Conservation (phyloP, 2,329 filamentous ascomycete genomes). For the Cladophialophora psammophila region DNA sequence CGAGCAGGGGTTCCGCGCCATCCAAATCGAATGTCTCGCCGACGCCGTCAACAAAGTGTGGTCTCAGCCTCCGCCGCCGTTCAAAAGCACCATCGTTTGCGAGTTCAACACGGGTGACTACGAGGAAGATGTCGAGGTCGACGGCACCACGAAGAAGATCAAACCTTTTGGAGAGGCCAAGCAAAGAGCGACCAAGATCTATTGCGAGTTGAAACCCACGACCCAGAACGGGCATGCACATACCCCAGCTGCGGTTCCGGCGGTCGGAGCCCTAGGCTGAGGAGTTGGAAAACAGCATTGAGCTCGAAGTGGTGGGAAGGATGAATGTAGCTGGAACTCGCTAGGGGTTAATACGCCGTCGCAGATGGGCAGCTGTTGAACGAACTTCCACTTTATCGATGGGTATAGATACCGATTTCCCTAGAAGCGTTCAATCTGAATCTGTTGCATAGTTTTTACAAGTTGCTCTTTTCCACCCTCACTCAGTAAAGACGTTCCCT, state of each 20-base stretch:
- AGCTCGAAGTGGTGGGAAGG: not conserved
- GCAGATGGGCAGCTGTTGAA: not conserved
- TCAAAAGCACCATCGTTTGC: slow-evolving; percentile 26
- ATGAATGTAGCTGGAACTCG: not conserved
- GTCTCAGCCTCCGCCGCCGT: slow-evolving; percentile 36
- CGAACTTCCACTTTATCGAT: not conserved
- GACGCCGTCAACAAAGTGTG: slow-evolving; percentile 36
- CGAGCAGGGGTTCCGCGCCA: slow-evolving; percentile 44
- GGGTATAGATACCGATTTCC: not conserved
- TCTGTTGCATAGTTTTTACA: not conserved
- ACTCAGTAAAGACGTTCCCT: slow-evolving; percentile 36
- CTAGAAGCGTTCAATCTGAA: not conserved
- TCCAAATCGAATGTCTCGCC: slow-evolving; percentile 48
- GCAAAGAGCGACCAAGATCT: slow-evolving; percentile 68
- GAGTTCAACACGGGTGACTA: slow-evolving; percentile 33
- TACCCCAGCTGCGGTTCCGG: not conserved
- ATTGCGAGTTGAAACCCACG: slow-evolving; percentile 58
- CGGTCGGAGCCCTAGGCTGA: slow-evolving; percentile 19
- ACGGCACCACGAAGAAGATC: slow-evolving; percentile 45
- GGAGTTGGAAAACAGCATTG: not conserved
- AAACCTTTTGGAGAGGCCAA: slow-evolving; percentile 74
- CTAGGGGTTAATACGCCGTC: not conserved
- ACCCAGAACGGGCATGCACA: slow-evolving; percentile 15
- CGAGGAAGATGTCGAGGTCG: slow-evolving; percentile 29
- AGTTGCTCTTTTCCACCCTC: not conserved